Conservation (phyloP, 2,329 filamentous ascomycete genomes). For the Trichophyton schoenleinii region DNA sequence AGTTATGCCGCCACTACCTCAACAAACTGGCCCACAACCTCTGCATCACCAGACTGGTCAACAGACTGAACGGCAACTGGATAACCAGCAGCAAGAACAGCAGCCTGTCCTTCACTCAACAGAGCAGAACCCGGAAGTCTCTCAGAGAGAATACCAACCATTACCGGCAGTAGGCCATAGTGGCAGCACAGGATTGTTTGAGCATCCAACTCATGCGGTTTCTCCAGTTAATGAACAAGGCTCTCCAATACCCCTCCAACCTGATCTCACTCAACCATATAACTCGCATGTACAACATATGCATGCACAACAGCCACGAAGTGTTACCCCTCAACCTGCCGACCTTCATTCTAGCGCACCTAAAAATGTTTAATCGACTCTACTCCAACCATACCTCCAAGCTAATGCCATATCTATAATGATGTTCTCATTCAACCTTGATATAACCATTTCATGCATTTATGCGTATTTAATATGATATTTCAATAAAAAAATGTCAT, state of each 20-base stretch:
- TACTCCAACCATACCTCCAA: neutral
- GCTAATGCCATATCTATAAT: neutral
- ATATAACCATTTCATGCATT: no score
- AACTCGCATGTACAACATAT: neutral
- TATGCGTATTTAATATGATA: no score
- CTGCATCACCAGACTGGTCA: neutral
- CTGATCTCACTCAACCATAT: neutral
- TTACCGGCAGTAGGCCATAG: neutral
- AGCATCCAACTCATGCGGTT: neutral
- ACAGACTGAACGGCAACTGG: neutral
- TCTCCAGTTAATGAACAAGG: neutral
- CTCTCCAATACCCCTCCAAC: neutral
- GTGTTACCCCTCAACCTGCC: neutral
- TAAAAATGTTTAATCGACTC: neutral
- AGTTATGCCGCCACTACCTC: neutral
- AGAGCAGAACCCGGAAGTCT: neutral
- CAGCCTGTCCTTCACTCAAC: neutral
- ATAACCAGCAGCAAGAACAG: neutral
- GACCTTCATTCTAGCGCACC: neutral
- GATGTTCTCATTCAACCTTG: no score
- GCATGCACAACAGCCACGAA: neutral
- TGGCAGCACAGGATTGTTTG: neutral
- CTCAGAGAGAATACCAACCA: neutral
- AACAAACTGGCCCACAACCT: neutral
- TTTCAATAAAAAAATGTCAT: no score